phyloP scores from a whole-genome alignment of 2,329 filamentous ascomycete species.

The Xylariaceae sp. region DNA sequence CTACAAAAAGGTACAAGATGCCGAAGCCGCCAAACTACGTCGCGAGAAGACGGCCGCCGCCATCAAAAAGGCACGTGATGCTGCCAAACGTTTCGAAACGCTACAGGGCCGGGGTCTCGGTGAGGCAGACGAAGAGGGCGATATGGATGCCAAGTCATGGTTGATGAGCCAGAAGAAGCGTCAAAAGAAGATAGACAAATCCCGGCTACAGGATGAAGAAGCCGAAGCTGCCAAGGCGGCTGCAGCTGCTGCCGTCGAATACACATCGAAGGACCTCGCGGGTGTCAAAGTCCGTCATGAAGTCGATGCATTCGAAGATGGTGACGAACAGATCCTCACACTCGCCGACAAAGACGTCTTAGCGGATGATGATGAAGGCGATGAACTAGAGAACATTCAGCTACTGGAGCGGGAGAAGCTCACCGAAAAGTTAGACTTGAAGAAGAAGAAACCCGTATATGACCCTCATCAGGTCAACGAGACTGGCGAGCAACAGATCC shows the following conservation, averaged over 20 bases:
- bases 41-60: constrained; percentile 77
- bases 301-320: constrained; percentile 71
- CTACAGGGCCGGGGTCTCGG: constrained; percentile 81
- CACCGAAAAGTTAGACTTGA: constrained; percentile 71
- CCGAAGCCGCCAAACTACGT: constrained; percentile 69
- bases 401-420: constrained; percentile 68
- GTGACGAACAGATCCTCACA: constrained; percentile 82
- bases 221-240: constrained; percentile 68
- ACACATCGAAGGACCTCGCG: constrained; percentile 79
- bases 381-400: constrained; percentile 77
- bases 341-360: constrained; percentile 90
- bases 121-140: constrained; percentile 61
- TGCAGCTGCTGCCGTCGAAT: constrained; percentile 59
- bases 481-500: constrained; percentile 59
- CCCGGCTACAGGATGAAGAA: constrained; percentile 67
- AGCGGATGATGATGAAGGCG: constrained; percentile 72
- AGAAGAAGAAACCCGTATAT: constrained; percentile 86
- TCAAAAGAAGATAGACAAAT: constrained; percentile 82
- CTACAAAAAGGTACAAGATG: constrained; percentile 59
- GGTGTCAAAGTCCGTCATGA: constrained; percentile 92
- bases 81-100: constrained; percentile 67
- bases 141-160: constrained; percentile 79
- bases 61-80: constrained; percentile 81
- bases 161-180: constrained; percentile 85
- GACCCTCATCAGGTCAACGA: constrained; percentile 73